These are phyloP conservation scores for Ganoderma sinense DNA, from an alignment of 1,284 basidiomycete genomes.

Conservation along the genomic window DNA sequence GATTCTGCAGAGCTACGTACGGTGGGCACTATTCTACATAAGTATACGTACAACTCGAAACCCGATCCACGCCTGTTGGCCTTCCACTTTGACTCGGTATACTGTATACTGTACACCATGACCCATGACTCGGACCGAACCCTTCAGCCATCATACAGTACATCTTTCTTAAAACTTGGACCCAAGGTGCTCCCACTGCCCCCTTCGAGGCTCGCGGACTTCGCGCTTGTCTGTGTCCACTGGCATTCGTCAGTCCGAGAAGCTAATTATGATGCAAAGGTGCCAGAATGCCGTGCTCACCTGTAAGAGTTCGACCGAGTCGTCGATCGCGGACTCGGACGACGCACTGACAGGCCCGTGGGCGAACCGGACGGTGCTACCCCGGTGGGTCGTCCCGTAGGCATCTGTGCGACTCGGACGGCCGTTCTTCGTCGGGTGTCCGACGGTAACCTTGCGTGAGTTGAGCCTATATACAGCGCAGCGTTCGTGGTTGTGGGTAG, in stretches of 20 bases:
- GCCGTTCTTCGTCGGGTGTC: not conserved
- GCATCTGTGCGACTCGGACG: not conserved
- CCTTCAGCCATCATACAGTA: not conserved
- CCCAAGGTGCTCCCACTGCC: not conserved
- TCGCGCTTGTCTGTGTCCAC: not conserved
- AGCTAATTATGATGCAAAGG: not conserved
- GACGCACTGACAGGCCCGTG: not conserved
- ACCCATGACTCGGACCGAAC: not conserved
- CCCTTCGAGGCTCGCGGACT: not conserved
- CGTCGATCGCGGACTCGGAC: not conserved
- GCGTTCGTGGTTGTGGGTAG: not conserved
- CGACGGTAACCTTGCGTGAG: not conserved
- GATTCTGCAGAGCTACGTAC: too few relatives aligned
- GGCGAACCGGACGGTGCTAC: not conserved
- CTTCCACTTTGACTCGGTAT: too few relatives aligned
- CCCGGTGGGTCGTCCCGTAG: not conserved
- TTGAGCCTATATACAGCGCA: not conserved
- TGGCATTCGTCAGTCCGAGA: not conserved
- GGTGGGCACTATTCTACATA: too few relatives aligned
- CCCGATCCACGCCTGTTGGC: too few relatives aligned
- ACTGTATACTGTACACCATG: not conserved
- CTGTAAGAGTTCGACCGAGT: not conserved
- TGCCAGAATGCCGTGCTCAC: not conserved
- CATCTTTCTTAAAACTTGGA: not conserved
- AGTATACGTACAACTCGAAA: too few relatives aligned